Base-by-base conservation (phyloP, 768 basidiomycete genomes). In the Suillus subalutaceus region DNA sequence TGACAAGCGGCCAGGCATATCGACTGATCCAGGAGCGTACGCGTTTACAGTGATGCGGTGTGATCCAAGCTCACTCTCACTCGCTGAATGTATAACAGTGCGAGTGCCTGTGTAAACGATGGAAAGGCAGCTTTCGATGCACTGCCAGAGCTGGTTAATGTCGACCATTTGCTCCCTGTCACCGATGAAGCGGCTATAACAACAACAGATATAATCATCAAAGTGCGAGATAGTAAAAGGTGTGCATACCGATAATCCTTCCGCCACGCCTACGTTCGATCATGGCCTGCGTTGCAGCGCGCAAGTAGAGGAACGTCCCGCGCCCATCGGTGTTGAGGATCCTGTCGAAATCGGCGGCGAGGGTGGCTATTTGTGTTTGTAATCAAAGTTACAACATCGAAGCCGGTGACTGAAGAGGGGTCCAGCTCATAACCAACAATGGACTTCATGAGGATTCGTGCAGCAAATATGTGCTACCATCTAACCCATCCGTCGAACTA, bases 261-360 rank as follows among this genome's bases (percentile, higher is more conserved):
- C 83, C 83, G 7, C 83, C 83, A 6, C 68, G 69, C 35, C 81
- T 80, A 71, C 83, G 82, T 30, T 73, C 72, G 41, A 83, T 77
- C 83, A 85, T 85, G 61, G 77, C 74, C n/a, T 74, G 57, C 5
- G 75, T 82, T 6, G 83, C 82, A 63, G 78, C 75, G 57, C 80
- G 79, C 70, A 82, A 82, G 68, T 81, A 81, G 1, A 82, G 68
- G 48, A 81, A 81, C 0, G 73, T 70, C 1, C 83, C 81, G 10
- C 74, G 72, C 7, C 70, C 71, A 62, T 84, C 84, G 65, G 80
- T 72, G 1, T 69, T 43, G 40, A 79, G 75, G 2, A 78, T 43
- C 5, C 66, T 63, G 38, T 80, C 75, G 64, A 78, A 79, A 5
- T 81, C 74, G 44, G 55, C 65, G 9, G 61, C 9, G 1, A 77